Percentiles rank a stretch among this genome's conserved stretches.
Evolutionary conservation across 2,329 filamentous ascomycete genomes (phyloP).

Genomic region (Penicillium capsulatum): DNA sequence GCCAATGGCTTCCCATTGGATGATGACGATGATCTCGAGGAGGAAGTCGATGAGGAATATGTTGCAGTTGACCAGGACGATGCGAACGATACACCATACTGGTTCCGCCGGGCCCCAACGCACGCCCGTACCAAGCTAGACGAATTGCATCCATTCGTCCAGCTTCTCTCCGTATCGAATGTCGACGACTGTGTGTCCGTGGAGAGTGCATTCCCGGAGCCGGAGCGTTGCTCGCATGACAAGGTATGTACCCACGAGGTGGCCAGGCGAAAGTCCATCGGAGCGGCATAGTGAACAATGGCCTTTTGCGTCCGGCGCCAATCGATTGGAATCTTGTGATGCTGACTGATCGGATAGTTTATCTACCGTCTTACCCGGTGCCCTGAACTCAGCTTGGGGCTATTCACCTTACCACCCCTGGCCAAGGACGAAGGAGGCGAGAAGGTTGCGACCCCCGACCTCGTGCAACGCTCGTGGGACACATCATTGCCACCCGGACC

Average conservation of each 20-base stretch:
- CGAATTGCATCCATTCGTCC: constrained; percentile 67
- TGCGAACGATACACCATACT: constrained; percentile 39
- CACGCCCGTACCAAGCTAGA: constrained; percentile 44
- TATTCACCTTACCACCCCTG: constrained; percentile 62
- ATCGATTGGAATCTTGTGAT: neutral
- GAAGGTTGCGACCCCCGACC: constrained; percentile 51
- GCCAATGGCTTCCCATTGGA: constrained; percentile 31
- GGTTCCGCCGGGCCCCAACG: constrained; percentile 39
- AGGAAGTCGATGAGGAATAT: constrained; percentile 40
- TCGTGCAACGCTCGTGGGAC: constrained; percentile 64
- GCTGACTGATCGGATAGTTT: constrained; percentile 50
- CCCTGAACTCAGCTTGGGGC: constrained; percentile 71
- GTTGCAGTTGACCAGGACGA: constrained; percentile 43
- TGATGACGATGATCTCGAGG: constrained; percentile 27
- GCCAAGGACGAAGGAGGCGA: constrained; percentile 42
- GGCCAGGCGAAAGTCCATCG: too few relatives aligned
- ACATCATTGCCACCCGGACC: constrained; percentile 72
- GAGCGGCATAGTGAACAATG: too few relatives aligned
- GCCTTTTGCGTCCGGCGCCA: neutral
- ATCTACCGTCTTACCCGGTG: constrained; percentile 70
- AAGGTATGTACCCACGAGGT: too few relatives aligned
- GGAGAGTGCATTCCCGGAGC: constrained; percentile 57
- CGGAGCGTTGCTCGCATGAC: constrained; percentile 55
- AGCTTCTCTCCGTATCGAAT: constrained; percentile 59
- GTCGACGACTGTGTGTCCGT: constrained; percentile 54